Base-by-base conservation (phyloP, 768 basidiomycete species). In the Lanmaoa rubissima region DNA sequence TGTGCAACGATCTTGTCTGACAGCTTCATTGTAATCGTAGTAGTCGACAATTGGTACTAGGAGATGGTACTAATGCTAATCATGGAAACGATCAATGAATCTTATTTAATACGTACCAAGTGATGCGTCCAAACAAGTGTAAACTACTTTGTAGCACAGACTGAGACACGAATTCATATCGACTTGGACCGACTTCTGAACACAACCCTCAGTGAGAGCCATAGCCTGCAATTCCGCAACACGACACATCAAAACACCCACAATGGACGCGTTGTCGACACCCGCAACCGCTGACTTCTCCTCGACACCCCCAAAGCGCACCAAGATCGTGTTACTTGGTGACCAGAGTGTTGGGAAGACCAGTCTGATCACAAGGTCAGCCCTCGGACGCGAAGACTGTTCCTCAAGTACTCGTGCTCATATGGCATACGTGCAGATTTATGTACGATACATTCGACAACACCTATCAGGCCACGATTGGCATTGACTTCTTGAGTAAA, bases 361-460 rank as follows among this genome's bases (percentile, higher is more conserved):
- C 5, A 93, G 91, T 77, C 82, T 99, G 59, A 99, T 99, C 72
- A 98, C 97, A 54, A 85, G 97, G 84, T 94, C 70, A 67, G 78
- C 71, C 59, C 28, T 38, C 43, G 59, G 48, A 59, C 55, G 40
- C 31, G n/a, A 43, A 51, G 52, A 21, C 35, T 43, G 28, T 43
- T 45, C 38, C 17, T 16, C 39, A 21, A 41, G 17, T 43, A 4
- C 52, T 58, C 46, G 48, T 39, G 13, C 55, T 54, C 51, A 63
- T 31, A 36, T 46, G n/a, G 16, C n/a, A 16, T 45, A 19, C 24
- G 17, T 28, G 35, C 63, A 95, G 92, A 76, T 91, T 92, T 72
- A 95, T 98, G 97, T 99, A 99, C 73, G 97, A 99, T 76, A 98
- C 97, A 1, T 99, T 99, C 74, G 97, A 99, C 80, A 98, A 98